Evolutionary conservation across 2,329 filamentous ascomycete species (phyloP).

Genomic region (Decorospora gaudefroyi): DNA sequence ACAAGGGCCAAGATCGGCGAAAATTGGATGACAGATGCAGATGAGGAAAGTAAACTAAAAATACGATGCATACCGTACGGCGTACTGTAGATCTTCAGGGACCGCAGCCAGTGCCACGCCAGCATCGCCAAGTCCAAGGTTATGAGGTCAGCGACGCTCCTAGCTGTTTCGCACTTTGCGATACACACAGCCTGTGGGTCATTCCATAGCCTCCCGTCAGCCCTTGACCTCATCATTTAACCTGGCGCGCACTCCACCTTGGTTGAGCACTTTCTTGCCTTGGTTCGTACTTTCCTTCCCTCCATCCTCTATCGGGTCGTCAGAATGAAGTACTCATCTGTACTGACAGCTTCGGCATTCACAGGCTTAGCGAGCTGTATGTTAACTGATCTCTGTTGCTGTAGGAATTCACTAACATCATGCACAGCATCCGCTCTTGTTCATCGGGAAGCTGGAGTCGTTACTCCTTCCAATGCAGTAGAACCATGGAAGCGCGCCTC

Average conservation of each 20-base stretch:
- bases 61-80: too few relatives aligned
- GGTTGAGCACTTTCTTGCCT: slow-evolving; percentile 5
- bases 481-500: slow-evolving; percentile 50
- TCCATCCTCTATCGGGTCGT: too few relatives aligned
- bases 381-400: slow-evolving; percentile 10
- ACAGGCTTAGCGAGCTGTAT: slow-evolving; percentile 39
- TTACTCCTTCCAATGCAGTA: slow-evolving; percentile 19
- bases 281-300: neutral
- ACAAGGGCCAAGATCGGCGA: slow-evolving; percentile 7
- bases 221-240: slow-evolving; percentile 19
- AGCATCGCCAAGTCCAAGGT: slow-evolving; percentile 1
- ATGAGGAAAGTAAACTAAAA: too few relatives aligned
- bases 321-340: slow-evolving; percentile 36
- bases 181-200: slow-evolving; percentile 18
- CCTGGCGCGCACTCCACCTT: slow-evolving; percentile 11
- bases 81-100: slow-evolving; percentile 21
- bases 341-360: slow-evolving; percentile 38
- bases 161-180: slow-evolving; percentile 13
- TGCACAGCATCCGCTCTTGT: slow-evolving; percentile 36
- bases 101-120: slow-evolving; percentile 19
- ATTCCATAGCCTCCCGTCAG: slow-evolving; percentile 17
- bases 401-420: slow-evolving; percentile 22
- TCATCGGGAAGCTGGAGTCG: slow-evolving; percentile 28
- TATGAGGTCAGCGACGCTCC: slow-evolving; percentile 25
- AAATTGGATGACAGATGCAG: slow-evolving; percentile 13